Conservation (phyloP, 2,329 filamentous ascomycete genomes). For the Parafenestella ontariensis region DNA sequence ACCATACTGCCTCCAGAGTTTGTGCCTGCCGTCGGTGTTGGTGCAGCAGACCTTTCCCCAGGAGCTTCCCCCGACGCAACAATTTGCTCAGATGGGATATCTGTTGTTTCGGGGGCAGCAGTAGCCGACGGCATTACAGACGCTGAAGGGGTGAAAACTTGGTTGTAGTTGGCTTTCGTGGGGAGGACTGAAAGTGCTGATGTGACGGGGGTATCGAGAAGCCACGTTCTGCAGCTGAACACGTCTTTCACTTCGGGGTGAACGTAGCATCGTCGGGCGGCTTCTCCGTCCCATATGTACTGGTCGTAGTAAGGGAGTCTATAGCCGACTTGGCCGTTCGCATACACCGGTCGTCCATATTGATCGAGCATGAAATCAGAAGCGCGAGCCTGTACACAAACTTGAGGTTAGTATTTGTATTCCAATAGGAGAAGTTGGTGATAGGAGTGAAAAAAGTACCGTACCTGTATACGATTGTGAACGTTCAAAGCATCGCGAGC, state of each 20-base stretch:
- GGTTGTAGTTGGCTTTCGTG: neutral
- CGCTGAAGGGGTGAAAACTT: neutral
- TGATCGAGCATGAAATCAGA: neutral
- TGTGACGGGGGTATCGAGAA: neutral
- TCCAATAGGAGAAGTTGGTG: neutral
- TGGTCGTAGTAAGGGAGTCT: slow-evolving; percentile 1
- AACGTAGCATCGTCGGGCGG: neutral
- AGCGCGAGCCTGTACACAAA: neutral
- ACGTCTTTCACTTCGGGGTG: neutral
- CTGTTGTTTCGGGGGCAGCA: neutral
- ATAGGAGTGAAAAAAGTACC: neutral
- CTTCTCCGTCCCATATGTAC: neutral
- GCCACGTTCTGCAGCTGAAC: neutral
- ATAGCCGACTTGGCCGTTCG: neutral
- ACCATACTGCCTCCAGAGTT: neutral
- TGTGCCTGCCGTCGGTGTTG: neutral
- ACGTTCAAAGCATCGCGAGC: neutral
- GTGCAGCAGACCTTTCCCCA: neutral
- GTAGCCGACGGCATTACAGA: neutral
- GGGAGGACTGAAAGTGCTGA: neutral
- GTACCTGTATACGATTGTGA: neutral
- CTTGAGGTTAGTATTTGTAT: neutral
- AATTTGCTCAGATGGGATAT: neutral
- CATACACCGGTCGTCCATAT: neutral
- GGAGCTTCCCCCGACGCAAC: neutral